Evolutionary conservation across 2,329 filamentous ascomycete genomes (phyloP).

Genomic region (Cladophialophora carrionii): DNA sequence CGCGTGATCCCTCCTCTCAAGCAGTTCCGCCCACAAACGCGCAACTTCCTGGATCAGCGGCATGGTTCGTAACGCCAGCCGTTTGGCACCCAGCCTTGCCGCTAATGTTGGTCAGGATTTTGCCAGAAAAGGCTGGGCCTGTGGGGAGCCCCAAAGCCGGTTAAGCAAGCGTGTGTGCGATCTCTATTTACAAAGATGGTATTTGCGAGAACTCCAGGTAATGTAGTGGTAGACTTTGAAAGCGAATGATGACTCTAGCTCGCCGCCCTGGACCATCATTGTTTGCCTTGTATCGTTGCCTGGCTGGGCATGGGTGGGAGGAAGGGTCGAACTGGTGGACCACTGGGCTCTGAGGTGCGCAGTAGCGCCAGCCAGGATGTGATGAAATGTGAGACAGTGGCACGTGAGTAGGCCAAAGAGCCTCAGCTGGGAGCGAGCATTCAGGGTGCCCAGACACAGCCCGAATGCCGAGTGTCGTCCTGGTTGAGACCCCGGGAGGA

Average conservation of each 20-base stretch:
- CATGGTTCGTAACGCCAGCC: constrained; percentile 7
- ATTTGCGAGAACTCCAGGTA: background rate
- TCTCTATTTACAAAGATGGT: background rate
- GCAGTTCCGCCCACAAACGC: constrained; percentile 2
- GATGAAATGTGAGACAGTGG: background rate
- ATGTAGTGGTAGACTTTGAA: background rate
- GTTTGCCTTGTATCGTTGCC: constrained; percentile 3
- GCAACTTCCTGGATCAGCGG: constrained; percentile 4
- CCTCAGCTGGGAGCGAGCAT: background rate
- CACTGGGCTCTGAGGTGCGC: background rate
- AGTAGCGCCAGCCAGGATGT: background rate
- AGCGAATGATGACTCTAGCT: background rate
- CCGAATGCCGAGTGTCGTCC: background rate
- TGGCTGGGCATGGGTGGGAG: background rate
- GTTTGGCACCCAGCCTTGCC: background rate
- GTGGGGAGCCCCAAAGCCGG: background rate
- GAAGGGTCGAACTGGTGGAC: no score
- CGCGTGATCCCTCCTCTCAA: constrained; percentile 8
- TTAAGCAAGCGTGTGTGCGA: background rate
- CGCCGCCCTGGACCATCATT: background rate
- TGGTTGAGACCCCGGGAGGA: background rate
- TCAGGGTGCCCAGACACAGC: background rate
- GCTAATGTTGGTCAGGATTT: background rate
- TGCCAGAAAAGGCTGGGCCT: constrained; percentile 1
- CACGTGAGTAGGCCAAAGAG: background rate